Conservation (phyloP, 345 rosid species). For the Hevea brasiliensis region DNA sequence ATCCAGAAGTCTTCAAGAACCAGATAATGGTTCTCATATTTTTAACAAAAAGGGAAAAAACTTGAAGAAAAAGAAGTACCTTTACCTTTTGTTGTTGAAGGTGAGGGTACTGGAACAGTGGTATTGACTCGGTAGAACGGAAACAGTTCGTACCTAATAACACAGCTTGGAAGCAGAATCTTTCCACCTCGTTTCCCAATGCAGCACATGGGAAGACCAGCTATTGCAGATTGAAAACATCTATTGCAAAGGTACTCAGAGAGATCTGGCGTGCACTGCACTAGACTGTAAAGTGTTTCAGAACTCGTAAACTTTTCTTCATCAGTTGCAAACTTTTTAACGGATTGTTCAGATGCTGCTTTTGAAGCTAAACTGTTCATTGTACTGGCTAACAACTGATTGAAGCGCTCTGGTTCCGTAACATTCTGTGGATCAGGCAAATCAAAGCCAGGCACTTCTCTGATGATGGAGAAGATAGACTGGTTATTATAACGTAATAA, state of each 20-base stretch:
- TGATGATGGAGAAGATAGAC: background rate
- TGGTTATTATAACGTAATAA: conserved; percentile 42
- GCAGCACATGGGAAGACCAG: conserved; percentile 4
- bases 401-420: too few relatives aligned
- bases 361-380: background rate
- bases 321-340: conserved; percentile 8
- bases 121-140: conserved; percentile 21
- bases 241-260: background rate
- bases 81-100: background rate
- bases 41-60: background rate
- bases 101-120: background rate
- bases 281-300: conserved; percentile 18
- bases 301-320: background rate
- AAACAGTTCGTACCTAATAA: conserved; percentile 26
- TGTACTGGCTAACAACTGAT: background rate
- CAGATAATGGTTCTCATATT: too few relatives aligned
- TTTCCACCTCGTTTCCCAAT: conserved; percentile 17
- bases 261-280: conserved; percentile 32
- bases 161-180: conserved; percentile 31
- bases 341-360: background rate
- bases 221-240: conserved; percentile 23
- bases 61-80: background rate
- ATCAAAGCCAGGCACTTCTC: too few relatives aligned
- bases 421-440: too few relatives aligned
- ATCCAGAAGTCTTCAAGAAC: too few relatives aligned